Base-by-base conservation (phyloP, 345 rosid species). In the Salix koriyanagi region DNA sequence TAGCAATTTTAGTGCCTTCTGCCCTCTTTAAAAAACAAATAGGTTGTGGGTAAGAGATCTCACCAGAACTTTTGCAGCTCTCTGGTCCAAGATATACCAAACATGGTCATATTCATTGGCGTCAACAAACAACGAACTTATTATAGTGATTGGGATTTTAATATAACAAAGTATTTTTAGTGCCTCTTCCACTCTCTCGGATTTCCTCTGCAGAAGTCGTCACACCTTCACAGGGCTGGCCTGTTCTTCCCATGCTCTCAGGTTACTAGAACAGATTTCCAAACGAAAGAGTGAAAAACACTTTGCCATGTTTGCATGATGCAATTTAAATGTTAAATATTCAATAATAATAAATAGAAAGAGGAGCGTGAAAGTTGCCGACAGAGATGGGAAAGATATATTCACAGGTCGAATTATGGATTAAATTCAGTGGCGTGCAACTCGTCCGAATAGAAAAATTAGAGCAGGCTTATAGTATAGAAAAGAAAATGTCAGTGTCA, bases 321-420 rank as follows among this genome's bases (percentile, higher is more conserved):
- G 60, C 60, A 54, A 19, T 54, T 54, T 54, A 19, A 54, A 54
- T 19, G 60, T 19, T 54, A 52, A 52, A 52, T 7, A 41, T 15
- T 1, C 9, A 28, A 60, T 28, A 13, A 70, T 30, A 30, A 37
- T 26, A 4, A 21, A 37, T 26, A 1, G 54, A 11, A 25, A 18
- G 23, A 34, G 79, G 42, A 14, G 73, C 87, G 74, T 26, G 75
- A 60, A 23, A 60, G 83, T 75, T 79, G 89, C 77, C 85, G 81
- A 79, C 87, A 77, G 83, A 82, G 79, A 54, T 69, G 62, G 67
- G 66, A 71, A 68, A n/a, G 26, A 46, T 28, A 6, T 67, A 70
- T 15, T 48, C 34, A 48, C 37, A 36, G 0, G 36, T 34, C 6
- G 37, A 36, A 5, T 36, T 36, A 36, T 36, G 37, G 0, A 36